Percentiles rank a stretch among this genome's conserved stretches.
These are phyloP conservation scores for Apiotrichum laibachii DNA, from an alignment of 1,284 basidiomycete species.

Conservation along the genomic window DNA sequence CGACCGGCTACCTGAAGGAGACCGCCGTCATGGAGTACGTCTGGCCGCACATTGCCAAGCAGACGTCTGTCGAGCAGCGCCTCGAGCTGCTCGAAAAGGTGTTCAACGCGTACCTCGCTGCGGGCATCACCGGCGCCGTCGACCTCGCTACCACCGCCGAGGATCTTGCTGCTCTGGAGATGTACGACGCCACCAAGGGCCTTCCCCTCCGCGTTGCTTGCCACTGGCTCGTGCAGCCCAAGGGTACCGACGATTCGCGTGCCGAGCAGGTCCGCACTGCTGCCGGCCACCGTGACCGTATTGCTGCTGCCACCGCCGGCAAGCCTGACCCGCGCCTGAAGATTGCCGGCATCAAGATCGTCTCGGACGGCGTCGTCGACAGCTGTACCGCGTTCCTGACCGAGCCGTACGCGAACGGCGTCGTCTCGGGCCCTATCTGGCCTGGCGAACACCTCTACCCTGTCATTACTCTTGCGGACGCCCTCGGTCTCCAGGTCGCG, in stretches of 20 bases:
- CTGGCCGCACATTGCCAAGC: constrained; percentile 29
- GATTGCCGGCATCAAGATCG: constrained; percentile 39
- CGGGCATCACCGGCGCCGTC: constrained; percentile 31
- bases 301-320: constrained; percentile 1
- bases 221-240: constrained; percentile 30
- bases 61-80: constrained; percentile 20
- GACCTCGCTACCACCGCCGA: constrained; percentile 32
- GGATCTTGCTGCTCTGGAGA: constrained; percentile 32
- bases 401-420: constrained; percentile 33
- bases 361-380: constrained; percentile 40
- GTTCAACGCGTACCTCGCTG: constrained; percentile 28
- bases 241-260: constrained; percentile 21
- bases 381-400: constrained; percentile 36
- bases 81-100: constrained; percentile 19
- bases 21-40: constrained; percentile 27
- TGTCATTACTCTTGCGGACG: constrained; percentile 32
- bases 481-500: constrained; percentile 33
- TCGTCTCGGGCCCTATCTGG: constrained; percentile 35
- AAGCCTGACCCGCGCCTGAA: constrained; percentile 20
- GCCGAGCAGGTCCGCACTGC: constrained; percentile 21
- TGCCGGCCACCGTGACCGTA: constrained; percentile 25
- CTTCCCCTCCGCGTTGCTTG: constrained; percentile 33
- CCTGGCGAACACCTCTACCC: constrained; percentile 23
- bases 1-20: constrained; percentile 32
- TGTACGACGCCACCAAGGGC: constrained; percentile 11